Percentiles rank a stretch among this genome's conserved stretches.
Conservation (phyloP, 805 yeast genomes). For the Kodamaea neixiangensis region DNA sequence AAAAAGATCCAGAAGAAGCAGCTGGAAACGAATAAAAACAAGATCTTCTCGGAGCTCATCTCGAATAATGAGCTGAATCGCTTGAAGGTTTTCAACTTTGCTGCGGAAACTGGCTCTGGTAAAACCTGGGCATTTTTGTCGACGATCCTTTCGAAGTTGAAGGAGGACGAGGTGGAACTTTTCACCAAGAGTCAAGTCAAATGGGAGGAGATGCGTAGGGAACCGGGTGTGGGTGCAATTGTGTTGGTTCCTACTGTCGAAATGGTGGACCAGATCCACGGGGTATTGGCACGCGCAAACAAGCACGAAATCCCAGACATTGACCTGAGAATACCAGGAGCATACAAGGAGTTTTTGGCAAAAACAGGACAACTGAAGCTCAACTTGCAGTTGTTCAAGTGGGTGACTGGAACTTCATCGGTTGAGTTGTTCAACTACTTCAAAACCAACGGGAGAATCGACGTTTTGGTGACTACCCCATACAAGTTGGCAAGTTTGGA, state of each 20-base stretch:
- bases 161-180: constrained; percentile 50
- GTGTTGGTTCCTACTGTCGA: constrained; percentile 91
- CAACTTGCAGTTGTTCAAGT: constrained; percentile 51
- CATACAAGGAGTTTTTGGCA: constrained; percentile 24
- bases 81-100: constrained; percentile 69
- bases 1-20: constrained; percentile 24
- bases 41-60: constrained; percentile 28
- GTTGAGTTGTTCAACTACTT: constrained; percentile 50
- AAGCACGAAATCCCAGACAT: constrained; percentile 22
- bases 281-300: constrained; percentile 39
- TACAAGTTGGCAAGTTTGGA: constrained; percentile 57
- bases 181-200: constrained; percentile 20
- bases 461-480: constrained; percentile 85
- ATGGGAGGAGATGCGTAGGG: constrained; percentile 25
- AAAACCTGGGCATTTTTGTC: constrained; percentile 91
- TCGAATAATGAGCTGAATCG: constrained; percentile 30
- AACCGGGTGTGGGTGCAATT: constrained; percentile 58
- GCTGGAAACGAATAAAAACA: constrained; percentile 2
- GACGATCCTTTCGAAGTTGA: constrained; percentile 69
- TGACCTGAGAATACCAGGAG: constrained; percentile 20
- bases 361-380: constrained; percentile 29
- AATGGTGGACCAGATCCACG: constrained; percentile 75
- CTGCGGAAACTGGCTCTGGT: constrained; percentile 98
- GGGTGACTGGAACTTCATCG: constrained; percentile 64
- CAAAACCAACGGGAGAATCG: constrained; percentile 53